Evolutionary conservation across 1,139 yeast genomes (phyloP), one percentile per base, ranked within the genome.

Genomic region (Pichia sp.): DNA sequence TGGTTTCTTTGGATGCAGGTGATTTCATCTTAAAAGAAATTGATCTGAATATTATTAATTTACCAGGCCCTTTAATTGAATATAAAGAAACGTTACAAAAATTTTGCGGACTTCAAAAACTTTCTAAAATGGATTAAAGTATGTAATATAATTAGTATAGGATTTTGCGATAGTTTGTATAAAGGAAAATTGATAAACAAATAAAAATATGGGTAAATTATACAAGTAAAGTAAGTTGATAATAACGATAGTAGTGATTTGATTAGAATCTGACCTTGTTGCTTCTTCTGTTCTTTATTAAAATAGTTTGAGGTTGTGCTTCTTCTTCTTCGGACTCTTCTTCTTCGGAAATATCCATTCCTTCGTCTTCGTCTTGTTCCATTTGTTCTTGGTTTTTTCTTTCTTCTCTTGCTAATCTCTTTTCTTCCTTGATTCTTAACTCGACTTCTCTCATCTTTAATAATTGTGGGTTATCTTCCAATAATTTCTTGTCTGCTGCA

Each of bases 371-470:
- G 8, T 35, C 46, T 24, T 32, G 33, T 19, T 36, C 51, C 20
- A 59, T 71, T 25, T 65, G 78, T 29, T 64, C 78, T 38, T 63
- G 73, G 33, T 32, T 41, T 26, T 41, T 21, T 36, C 35, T 44
- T 14, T 65, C 74, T 58, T 64, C 74, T 42, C 66, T 70, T 45
- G 68, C 74, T 41, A 69, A 81, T 63, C 68, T 78, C 69, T 72
- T 82, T 60, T 85, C 95, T 45, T 81, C 80, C 67, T 75, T 78
- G 64, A 87, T 78, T 61, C 87, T 80, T 54, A 87, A 68, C 69
- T 89, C 96, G 47, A 89, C 95, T 35, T 86, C 96, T 72, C 96
- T 81, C 76, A 87, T 77, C 67, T 79, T 82, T 69, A 91, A 74
- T 62, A 91, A 70, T 62, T 85, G 95, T 52, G 95, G 95, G 68